Percentiles rank a stretch among this genome's conserved stretches.
phyloP scores from a whole-genome alignment of 805 yeast genomes.

The Pichia kluyveri region DNA sequence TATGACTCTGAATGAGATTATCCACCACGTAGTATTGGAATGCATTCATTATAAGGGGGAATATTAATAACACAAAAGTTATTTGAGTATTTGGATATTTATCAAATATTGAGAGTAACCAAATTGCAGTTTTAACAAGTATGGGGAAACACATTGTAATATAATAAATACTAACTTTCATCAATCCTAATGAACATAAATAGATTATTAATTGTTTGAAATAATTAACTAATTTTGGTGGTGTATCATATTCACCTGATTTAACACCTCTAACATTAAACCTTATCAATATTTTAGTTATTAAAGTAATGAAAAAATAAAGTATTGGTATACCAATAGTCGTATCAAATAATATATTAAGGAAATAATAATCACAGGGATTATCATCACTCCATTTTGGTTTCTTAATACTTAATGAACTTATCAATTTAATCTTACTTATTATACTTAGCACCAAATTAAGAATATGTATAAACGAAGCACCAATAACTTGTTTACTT shows the following conservation, averaged over 20 bases:
- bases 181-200: slow-evolving; percentile 46
- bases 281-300: not conserved
- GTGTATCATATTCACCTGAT: slow-evolving; percentile 56
- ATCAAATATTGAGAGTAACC: slow-evolving; percentile 77
- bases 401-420: slow-evolving; percentile 3
- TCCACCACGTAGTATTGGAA: slow-evolving; percentile 68
- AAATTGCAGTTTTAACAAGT: slow-evolving; percentile 61
- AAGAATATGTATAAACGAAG: slow-evolving; percentile 72
- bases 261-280: slow-evolving; percentile 33
- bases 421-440: slow-evolving; percentile 20
- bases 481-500: slow-evolving; percentile 81
- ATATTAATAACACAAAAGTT: slow-evolving; percentile 75
- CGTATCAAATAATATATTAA: slow-evolving; percentile 82
- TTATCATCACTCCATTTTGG: slow-evolving; percentile 31
- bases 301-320: slow-evolving; percentile 32
- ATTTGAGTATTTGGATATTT: slow-evolving; percentile 76
- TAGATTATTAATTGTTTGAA: slow-evolving; percentile 66
- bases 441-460: slow-evolving; percentile 66
- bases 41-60: slow-evolving; percentile 65
- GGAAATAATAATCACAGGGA: slow-evolving; percentile 93
- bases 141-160: slow-evolving; percentile 55
- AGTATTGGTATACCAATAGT: slow-evolving; percentile 86
- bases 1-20: slow-evolving; percentile 58
- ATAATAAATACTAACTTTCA: slow-evolving; percentile 50
- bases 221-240: slow-evolving; percentile 56